Base-by-base conservation (phyloP, 2,329 filamentous ascomycete species). In the Lecanicillium sp. region DNA sequence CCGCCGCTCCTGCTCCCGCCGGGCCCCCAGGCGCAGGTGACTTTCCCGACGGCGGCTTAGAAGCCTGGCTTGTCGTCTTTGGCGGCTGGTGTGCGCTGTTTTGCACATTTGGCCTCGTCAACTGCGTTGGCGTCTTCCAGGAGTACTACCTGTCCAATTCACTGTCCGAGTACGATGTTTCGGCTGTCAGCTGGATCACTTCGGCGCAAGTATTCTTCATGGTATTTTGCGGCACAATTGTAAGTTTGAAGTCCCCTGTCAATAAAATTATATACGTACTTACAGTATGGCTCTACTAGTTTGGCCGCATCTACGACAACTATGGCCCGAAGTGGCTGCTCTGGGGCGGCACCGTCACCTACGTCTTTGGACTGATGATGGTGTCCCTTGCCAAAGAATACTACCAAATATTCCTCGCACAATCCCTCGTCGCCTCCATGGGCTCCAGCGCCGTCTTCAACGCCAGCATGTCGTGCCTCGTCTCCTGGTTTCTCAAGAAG, bases 341-440 rank as follows among this genome's bases (percentile, higher is more conserved):
- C 12, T 44, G 71, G 14, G 48, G 59, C 37, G 78, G 78, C 20
- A 69, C 68, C 4, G 48, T 79, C 42, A 54, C 72, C 41, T 75
- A 80, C 54, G 65, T 83, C 44, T 73, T 83, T 33, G 73, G 76
- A 17, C 57, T 83, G 14, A 81, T 83, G 75, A 80, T 83, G 76
- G 66, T 71, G 0, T 75, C 70, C 13, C 59, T 83, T 9, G 59
- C 61, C 4, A 55, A 47, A 3, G 35, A 61, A 34, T 69, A 68
- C 54, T 69, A 67, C 46, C 64, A 69, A 32, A 55, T 68, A 50
- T 59, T 69, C 43, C 60, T 69, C 11, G 47, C 65, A 0, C 66
- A 69, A 42, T 54, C 57, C 41, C 49, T 69, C 32, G 59, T 66
- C 40, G 53, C 59, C 9, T 49, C 61, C 7, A 44, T 67, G n/a